Conservation (phyloP, 495 filamentous ascomycete species). For the Trichoderma asperelloides region DNA sequence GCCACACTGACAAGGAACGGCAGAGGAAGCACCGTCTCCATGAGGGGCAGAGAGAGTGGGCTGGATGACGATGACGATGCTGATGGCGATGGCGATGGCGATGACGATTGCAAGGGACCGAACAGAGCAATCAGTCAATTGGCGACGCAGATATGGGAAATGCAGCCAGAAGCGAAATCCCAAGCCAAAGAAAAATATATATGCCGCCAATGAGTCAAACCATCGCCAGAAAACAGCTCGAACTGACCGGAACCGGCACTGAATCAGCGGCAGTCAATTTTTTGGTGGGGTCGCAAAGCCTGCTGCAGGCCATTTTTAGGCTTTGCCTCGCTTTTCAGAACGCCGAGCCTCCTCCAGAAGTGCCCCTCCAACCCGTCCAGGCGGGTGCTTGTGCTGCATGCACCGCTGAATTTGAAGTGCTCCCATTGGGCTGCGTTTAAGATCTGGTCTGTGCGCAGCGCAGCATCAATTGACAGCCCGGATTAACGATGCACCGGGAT, state of each 20-base stretch:
- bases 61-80: slow-evolving; percentile 2
- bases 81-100: not conserved
- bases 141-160: not conserved
- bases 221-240: not conserved
- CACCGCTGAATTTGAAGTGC: not conserved
- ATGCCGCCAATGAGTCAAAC: not conserved
- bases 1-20: slow-evolving; percentile 51
- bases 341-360: not conserved
- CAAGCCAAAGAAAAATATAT: not conserved
- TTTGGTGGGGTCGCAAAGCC: slow-evolving; percentile 1
- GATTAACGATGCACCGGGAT: slow-evolving; percentile 16
- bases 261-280: slow-evolving; percentile 4
- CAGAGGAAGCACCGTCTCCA: slow-evolving; percentile 48
- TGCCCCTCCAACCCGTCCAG: not conserved
- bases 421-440: slow-evolving; percentile 15
- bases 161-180: not conserved
- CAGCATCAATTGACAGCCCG: not conserved
- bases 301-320: not conserved
- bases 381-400: not conserved
- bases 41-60: slow-evolving; percentile 16
- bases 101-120: not conserved
- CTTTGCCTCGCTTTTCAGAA: not conserved
- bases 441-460: slow-evolving; percentile 23
- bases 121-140: slow-evolving; percentile 14
- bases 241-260: slow-evolving; percentile 2